Evolutionary conservation across 2,329 filamentous ascomycete species (phyloP).

Genomic region (Exophiala mesophila): DNA sequence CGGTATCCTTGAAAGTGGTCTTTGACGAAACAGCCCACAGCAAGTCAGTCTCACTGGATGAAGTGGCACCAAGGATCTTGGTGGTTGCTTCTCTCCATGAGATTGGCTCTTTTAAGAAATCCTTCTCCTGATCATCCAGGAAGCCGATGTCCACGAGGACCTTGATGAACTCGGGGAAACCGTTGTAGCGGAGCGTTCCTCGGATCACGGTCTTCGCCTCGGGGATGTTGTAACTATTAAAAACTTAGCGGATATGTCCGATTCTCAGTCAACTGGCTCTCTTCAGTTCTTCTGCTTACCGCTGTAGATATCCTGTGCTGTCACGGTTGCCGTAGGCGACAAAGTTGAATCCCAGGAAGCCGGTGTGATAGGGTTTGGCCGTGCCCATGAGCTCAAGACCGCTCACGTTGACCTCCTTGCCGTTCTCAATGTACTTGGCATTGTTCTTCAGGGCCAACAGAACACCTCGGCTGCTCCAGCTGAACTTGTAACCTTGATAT

Average conservation of each 20-base stretch:
- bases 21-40: conserved; percentile 68
- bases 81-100: conserved; percentile 82
- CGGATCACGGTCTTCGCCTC: conserved; percentile 84
- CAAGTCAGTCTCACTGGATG: conserved; percentile 64
- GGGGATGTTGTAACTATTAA: conserved; percentile 67
- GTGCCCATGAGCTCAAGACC: conserved; percentile 72
- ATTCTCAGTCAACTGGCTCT: too few species aligned
- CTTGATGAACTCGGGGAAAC: conserved; percentile 87
- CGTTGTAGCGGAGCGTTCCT: conserved; percentile 78
- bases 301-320: conserved; percentile 78
- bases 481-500: conserved; percentile 68
- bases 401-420: conserved; percentile 63
- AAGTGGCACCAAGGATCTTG: conserved; percentile 66
- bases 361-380: conserved; percentile 68
- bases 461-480: conserved; percentile 74
- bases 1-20: conserved; percentile 63
- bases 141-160: conserved; percentile 86
- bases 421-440: conserved; percentile 78
- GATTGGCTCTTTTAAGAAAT: conserved; percentile 51
- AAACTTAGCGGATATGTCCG: background rate
- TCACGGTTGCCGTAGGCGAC: conserved; percentile 94
- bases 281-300: conserved; percentile 37
- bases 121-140: conserved; percentile 64
- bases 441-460: conserved; percentile 79
- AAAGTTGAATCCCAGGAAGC: conserved; percentile 76